These are phyloP conservation scores for Dentiscutata heterogama DNA, from an alignment of 371 early-diverging fungal genomes.

Conservation along the genomic window DNA sequence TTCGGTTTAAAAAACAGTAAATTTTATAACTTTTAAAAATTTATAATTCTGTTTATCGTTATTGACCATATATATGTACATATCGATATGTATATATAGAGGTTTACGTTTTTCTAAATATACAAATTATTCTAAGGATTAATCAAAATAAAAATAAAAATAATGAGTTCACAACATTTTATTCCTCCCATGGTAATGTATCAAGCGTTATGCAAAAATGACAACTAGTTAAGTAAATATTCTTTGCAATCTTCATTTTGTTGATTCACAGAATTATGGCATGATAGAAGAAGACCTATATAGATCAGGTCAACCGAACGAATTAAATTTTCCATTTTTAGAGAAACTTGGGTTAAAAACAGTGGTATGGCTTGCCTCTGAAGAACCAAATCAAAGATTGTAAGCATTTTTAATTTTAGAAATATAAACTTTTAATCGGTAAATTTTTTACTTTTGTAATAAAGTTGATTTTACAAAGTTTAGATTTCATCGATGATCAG, in stretches of 20 bases:
- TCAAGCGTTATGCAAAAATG: constrained; percentile 29
- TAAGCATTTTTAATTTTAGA: constrained; percentile 53
- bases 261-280: constrained; percentile 84
- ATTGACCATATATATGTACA: no score
- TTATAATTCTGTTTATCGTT: no score
- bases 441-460: neutral
- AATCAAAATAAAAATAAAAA: no score
- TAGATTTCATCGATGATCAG: constrained; percentile 97
- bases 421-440: neutral
- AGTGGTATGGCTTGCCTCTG: constrained; percentile 94
- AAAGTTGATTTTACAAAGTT: constrained; percentile 55
- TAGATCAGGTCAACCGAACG: constrained; percentile 98
- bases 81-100: no score
- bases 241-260: neutral
- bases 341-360: constrained; percentile 94
- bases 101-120: no score
- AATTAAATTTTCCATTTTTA: constrained; percentile 96
- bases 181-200: constrained; percentile 76
- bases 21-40: no score
- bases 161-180: constrained; percentile 76
- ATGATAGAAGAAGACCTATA: constrained; percentile 97
- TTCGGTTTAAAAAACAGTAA: no score
- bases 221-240: constrained; percentile 24
- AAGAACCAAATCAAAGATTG: constrained; percentile 95
- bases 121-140: no score